Evolutionary conservation across 1,284 basidiomycete genomes (phyloP), one percentile per base, ranked within the genome.

Genomic region (Ustilago crameri): DNA sequence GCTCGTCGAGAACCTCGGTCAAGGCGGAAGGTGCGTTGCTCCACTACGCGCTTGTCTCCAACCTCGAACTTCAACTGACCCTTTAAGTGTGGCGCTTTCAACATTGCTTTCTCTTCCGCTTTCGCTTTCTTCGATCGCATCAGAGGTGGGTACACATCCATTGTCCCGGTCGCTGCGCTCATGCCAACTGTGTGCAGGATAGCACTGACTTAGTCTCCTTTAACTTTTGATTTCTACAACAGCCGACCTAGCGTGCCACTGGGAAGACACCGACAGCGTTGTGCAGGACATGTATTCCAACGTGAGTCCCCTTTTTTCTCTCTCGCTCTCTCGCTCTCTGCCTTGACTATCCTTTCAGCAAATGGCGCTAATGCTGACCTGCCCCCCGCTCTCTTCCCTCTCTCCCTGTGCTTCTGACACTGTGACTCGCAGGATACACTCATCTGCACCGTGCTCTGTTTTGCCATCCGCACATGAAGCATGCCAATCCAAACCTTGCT

Each of bases 241-340:
- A 75, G 75, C 74, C 55, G 76, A 78, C 45, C 52, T 76, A 5
- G 68, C 71, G 5, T 78, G 76, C 41, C 74, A 78, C 44, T 78
- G 76, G 76, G 67, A 76, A 55, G 76, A 78, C 45, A 46, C 54
- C 9, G 76, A 78, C 30, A 52, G 51, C 18, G 74, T 78, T n/a
- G 46, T 72, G 1, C 70, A 72, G 20, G 76, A 78, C 42, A 72
- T 76, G 47, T 78, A 57, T 44, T 63, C 67, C 50, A 74, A 68
- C 35, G 74, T 74, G 43, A 64, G 76, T 56, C 9, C 27, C 48
- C 30, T 30, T 12, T 12, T 30, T 30, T 12, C 30, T 30, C 30
- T 30, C 30, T 30, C 12, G 30, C 30, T n/a, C n/a, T n/a, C n/a
- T n/a, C n/a, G n/a, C n/a, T n/a, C n/a, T n/a, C n/a, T n/a, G n/a